Base-by-base conservation (phyloP, 1,139 yeast species). In the Candida pseudoviswanathii region DNA sequence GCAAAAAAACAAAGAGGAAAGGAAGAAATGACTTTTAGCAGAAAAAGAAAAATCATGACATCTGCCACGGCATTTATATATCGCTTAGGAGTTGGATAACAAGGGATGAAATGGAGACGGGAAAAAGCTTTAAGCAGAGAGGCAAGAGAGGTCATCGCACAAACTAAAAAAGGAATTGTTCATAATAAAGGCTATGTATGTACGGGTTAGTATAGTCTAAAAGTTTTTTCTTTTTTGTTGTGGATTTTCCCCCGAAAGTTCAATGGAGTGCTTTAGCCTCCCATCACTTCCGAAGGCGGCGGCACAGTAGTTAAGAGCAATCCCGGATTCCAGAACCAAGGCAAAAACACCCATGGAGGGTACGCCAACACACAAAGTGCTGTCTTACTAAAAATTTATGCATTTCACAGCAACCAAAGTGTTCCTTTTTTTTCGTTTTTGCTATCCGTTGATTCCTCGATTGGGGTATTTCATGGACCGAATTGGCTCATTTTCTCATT, bases 251-350 rank as follows among this genome's bases (percentile, higher is more conserved):
- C 29, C 41, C 41, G 41, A 37, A 37, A 37, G 8, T 36, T 24
- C 22, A n/a, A 31, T 6, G 8, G 11, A n/a, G 9, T 33, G 11
- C 37, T 24, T 6, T 27, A 27, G 21, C 22, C 24, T 37, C 27
- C 41, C 41, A 37, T 37, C 3, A 37, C 41, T 37, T 37, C 41
- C 41, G 41, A 33, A 11, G 22, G 29, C 30, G 41, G 41, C 41
- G 41, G 41, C 41, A 37, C 24, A 22, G 9, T 22, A 11, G 4
- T 9, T n/a, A 33, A 27, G 30, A 27, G 37, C 37, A 33, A 33
- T 33, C 9, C 22, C 37, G 37, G 37, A 33, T 33, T 33, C 37
- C 37, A 33, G 37, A 33, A 33, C 37, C 21, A 11, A 33, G 7
- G 21, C 7, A n/a, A 11, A n/a, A 11, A 11, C 8, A 11, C 21